phyloP scores from a whole-genome alignment of 192 early-diverging fungal genomes.

The Jimgerdemannia flammicorona region DNA sequence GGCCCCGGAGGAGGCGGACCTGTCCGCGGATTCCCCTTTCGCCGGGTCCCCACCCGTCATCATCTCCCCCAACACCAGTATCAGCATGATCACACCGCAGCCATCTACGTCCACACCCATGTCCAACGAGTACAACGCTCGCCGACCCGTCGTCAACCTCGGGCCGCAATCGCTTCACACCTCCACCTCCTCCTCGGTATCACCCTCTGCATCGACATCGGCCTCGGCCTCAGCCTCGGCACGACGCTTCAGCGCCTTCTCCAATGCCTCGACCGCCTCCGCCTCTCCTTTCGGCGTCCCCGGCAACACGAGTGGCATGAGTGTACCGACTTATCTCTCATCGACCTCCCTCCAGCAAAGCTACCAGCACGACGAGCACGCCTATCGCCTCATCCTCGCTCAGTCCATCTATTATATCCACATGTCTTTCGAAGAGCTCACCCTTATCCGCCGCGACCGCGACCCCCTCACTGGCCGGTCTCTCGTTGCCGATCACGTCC shows the following conservation, averaged over 20 bases:
- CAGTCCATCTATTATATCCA: conserved; percentile 47
- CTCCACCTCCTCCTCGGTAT: background rate
- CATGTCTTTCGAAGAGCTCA: conserved; percentile 50
- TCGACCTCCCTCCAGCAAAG: background rate
- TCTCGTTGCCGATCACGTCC: conserved; percentile 25
- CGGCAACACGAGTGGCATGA: background rate
- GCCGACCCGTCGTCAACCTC: too few species aligned
- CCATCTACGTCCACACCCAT: background rate
- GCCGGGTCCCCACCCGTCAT: too few species aligned
- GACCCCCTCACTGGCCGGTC: conserved; percentile 29
- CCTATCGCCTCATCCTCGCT: conserved; percentile 31
- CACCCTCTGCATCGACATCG: background rate
- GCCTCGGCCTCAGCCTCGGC: background rate
- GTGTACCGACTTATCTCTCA: background rate
- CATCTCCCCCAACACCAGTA: too few species aligned
- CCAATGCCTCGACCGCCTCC: background rate
- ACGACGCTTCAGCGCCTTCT: background rate
- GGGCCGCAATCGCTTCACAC: too few species aligned
- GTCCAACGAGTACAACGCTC: background rate
- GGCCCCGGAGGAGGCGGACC: background rate
- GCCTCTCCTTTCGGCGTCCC: background rate
- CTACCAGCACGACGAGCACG: background rate
- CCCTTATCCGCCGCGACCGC: conserved; percentile 31
- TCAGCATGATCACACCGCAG: background rate
- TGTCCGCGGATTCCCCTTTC: background rate